Evolutionary conservation across 495 filamentous ascomycete species (phyloP).

Genomic region (Tetracladium marchalianum): DNA sequence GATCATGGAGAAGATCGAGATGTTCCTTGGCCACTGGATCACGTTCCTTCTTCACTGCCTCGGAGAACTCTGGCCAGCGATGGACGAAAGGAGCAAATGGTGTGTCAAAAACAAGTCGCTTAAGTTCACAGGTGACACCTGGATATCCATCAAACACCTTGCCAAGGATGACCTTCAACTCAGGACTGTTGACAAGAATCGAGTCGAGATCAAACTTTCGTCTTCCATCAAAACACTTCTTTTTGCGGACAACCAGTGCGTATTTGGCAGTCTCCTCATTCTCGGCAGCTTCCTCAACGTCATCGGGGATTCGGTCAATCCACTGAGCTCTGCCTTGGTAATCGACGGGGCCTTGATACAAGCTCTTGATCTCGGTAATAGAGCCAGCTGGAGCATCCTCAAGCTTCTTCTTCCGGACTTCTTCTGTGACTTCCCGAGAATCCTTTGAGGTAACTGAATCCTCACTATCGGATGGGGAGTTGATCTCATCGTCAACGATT

Average conservation of each 20-base stretch:
- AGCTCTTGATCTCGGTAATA: conserved; percentile 25
- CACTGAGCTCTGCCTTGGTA: conserved; percentile 25
- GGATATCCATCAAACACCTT: conserved; percentile 51
- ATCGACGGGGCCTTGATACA: conserved; percentile 24
- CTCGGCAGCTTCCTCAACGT: conserved; percentile 36
- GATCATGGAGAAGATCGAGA: conserved; percentile 43
- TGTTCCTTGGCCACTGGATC: conserved; percentile 41
- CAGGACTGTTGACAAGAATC: conserved; percentile 54
- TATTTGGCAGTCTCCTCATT: conserved; percentile 41
- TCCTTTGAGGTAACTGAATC: neutral
- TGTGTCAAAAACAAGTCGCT: conserved; percentile 45
- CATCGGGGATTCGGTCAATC: conserved; percentile 32
- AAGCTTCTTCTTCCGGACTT: neutral
- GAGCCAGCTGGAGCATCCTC: conserved; percentile 17
- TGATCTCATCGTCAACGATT: conserved; percentile 3
- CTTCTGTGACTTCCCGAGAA: neutral
- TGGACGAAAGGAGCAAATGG: conserved; percentile 58
- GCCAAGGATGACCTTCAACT: conserved; percentile 46
- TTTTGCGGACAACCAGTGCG: conserved; percentile 40
- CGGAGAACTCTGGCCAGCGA: conserved; percentile 47
- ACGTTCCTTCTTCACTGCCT: conserved; percentile 33
- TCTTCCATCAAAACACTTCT: conserved; percentile 41
- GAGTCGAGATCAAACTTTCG: conserved; percentile 49
- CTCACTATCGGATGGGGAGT: neutral
- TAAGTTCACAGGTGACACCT: conserved; percentile 49